Evolutionary conservation across 2,329 filamentous ascomycete genomes (phyloP), one percentile per base, ranked within the genome.

Genomic region (Hypoxylon sp.): DNA sequence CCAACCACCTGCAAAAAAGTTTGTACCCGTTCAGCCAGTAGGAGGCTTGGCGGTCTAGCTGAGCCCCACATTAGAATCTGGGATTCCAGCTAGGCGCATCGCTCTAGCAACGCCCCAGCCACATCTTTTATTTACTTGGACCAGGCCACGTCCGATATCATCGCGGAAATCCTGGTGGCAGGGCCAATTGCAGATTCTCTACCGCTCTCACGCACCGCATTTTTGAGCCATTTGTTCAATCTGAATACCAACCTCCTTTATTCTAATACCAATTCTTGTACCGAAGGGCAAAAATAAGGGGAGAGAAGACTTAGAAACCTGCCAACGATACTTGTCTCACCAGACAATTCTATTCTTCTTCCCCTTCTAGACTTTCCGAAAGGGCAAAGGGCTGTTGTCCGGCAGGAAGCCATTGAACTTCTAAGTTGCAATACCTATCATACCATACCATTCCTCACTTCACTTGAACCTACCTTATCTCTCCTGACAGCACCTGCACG

Each of bases 91-190:
- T 67, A 34, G 64, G 41, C 37, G 53, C 52, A 74, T 75, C 67
- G 39, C 71, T 69, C 60, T 51, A 65, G 73, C 74, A 75, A 75
- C 74, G 56, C 34, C 70, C 72, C 73, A 75, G 74, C 74, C 74
- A 74, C 73, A 73, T 71, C 67, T 71, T 75, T 74, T 75, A 73
- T 75, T 74, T 74, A 73, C 72, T 71, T 69, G 58, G 41, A 29
- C 41, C 29, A 14, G 21, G 53, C 41, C 37, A 51, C 39, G 46
- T 55, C 61, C 64, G 52, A 60, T 67, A 67, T 68, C 67, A 67
- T 66, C 63, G 41, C 45, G 39, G 58, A 71, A 73, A 74, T 67
- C 60, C 67, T 59, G 69, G 71, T 69, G 62, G 69, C 64, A 68
- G 70, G 63, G 34, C 71, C 70, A 73, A 72, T 72, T 71, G 69